phyloP scores from a whole-genome alignment of 2,329 filamentous ascomycete genomes.

The Aspergillus nomiae region DNA sequence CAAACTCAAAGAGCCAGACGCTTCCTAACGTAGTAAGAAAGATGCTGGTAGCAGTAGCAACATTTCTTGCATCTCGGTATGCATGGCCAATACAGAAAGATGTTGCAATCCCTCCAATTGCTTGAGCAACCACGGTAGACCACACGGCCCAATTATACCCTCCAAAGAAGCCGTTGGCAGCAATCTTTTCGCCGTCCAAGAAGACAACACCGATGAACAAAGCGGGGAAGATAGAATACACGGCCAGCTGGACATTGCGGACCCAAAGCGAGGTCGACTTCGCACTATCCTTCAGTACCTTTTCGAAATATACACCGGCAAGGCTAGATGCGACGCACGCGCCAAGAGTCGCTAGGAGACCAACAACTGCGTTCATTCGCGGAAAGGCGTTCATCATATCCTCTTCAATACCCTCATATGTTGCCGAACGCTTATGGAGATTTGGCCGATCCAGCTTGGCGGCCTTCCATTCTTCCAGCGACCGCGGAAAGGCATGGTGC shows the following conservation, averaged over 20 bases:
- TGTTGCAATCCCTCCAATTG: slow-evolving; percentile 79
- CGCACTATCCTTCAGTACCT: slow-evolving; percentile 83
- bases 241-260: slow-evolving; percentile 89
- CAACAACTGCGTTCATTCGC: slow-evolving; percentile 75
- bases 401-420: slow-evolving; percentile 82
- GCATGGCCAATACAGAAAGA: slow-evolving; percentile 79
- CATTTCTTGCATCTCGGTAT: slow-evolving; percentile 91
- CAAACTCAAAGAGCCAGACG: slow-evolving; percentile 80
- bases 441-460: slow-evolving; percentile 51
- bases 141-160: slow-evolving; percentile 94
- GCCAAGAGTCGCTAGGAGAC: slow-evolving; percentile 74
- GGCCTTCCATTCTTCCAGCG: slow-evolving; percentile 71
- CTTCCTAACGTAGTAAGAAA: slow-evolving; percentile 84
- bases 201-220: slow-evolving; percentile 83
- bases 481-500: slow-evolving; percentile 71
- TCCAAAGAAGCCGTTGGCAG: slow-evolving; percentile 84
- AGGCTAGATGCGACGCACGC: slow-evolving; percentile 81
- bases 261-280: slow-evolving; percentile 82
- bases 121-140: slow-evolving; percentile 80
- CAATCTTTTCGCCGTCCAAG: slow-evolving; percentile 82
- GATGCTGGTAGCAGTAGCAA: slow-evolving; percentile 90
- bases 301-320: slow-evolving; percentile 72
- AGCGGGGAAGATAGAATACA: slow-evolving; percentile 90
- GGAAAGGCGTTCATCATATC: slow-evolving; percentile 56
- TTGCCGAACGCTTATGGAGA: slow-evolving; percentile 73